Conservation (phyloP, 2,329 filamentous ascomycete genomes). For the Monilinia laxa region DNA sequence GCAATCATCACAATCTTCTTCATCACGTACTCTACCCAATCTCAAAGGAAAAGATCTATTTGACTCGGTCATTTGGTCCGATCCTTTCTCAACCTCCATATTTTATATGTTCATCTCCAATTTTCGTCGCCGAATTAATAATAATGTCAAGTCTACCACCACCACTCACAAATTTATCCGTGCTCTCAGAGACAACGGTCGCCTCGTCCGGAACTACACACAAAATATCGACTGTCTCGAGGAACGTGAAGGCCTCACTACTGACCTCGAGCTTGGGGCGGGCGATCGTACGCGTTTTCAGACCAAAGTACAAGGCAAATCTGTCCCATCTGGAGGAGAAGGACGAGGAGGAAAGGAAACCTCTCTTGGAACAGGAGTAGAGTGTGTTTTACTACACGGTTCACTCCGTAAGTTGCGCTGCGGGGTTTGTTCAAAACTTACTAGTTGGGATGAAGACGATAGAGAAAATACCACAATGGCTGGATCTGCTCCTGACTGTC, state of each 20-base stretch:
- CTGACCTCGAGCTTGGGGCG: conserved; percentile 59
- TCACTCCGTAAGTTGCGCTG: conserved; percentile 65
- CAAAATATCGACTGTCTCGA: conserved; percentile 76
- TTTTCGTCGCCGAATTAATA: conserved; percentile 60
- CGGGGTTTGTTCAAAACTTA: conserved; percentile 58
- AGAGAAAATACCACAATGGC: conserved; percentile 49
- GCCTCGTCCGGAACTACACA: conserved; percentile 70
- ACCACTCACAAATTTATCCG: conserved; percentile 68
- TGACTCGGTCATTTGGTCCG: conserved; percentile 67
- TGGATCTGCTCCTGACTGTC: conserved; percentile 66
- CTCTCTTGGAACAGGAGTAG: conserved; percentile 36
- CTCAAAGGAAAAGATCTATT: conserved; percentile 72
- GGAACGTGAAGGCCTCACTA: conserved; percentile 66
- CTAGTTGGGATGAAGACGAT: conserved; percentile 58
- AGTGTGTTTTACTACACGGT: conserved; percentile 67
- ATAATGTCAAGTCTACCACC: conserved; percentile 59
- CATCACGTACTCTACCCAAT: conserved; percentile 49
- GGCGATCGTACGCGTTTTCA: conserved; percentile 62
- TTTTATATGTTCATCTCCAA: conserved; percentile 73
- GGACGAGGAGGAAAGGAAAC: conserved; percentile 38
- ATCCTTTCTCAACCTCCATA: conserved; percentile 65
- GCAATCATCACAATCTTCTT: conserved; percentile 32
- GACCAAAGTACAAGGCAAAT: conserved; percentile 44
- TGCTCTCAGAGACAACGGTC: conserved; percentile 63
- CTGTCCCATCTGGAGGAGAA: conserved; percentile 34